Conservation (phyloP, 352 stramenopile genomes). For the Peronospora belbahrii region DNA sequence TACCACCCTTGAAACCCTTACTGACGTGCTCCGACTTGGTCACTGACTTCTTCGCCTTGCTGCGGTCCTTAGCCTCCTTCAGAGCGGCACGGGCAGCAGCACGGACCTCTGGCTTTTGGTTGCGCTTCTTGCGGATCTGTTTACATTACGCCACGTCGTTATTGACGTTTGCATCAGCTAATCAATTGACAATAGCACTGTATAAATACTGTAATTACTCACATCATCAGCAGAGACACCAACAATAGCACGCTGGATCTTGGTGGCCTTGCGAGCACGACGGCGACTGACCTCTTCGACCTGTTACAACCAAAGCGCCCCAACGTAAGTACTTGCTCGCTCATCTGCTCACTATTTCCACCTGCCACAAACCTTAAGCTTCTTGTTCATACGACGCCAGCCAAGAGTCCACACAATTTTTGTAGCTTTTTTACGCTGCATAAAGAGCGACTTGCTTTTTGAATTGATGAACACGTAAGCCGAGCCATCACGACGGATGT, state of each 20-base stretch:
- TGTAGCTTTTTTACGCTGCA: constrained; percentile 99
- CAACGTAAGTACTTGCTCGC: constrained; percentile 1
- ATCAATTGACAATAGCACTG: not conserved
- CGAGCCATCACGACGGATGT: constrained; percentile 96
- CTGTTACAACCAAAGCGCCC: constrained; percentile 12
- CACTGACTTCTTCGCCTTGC: constrained; percentile 77
- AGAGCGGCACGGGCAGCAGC: constrained; percentile 87
- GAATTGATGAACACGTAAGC: constrained; percentile 92
- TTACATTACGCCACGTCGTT: not conserved
- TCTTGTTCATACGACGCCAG: constrained; percentile 99
- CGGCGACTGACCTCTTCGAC: constrained; percentile 78
- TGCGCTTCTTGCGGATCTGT: constrained; percentile 96
- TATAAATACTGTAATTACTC: constrained; percentile 11
- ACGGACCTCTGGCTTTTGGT: constrained; percentile 92
- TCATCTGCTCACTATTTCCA: not conserved
- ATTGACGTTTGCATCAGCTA: not conserved
- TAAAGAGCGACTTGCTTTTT: constrained; percentile 97
- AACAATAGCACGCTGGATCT: constrained; percentile 96
- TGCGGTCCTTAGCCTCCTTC: constrained; percentile 87
- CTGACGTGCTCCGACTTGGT: constrained; percentile 48
- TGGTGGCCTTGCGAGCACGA: constrained; percentile 90
- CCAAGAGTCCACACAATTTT: constrained; percentile 98
- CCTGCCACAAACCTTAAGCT: constrained; percentile 86
- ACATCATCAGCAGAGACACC: constrained; percentile 93
- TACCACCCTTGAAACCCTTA: constrained; percentile 54